Base-by-base conservation (phyloP, 2,329 filamentous ascomycete genomes). In the Fusarium dlaminii region DNA sequence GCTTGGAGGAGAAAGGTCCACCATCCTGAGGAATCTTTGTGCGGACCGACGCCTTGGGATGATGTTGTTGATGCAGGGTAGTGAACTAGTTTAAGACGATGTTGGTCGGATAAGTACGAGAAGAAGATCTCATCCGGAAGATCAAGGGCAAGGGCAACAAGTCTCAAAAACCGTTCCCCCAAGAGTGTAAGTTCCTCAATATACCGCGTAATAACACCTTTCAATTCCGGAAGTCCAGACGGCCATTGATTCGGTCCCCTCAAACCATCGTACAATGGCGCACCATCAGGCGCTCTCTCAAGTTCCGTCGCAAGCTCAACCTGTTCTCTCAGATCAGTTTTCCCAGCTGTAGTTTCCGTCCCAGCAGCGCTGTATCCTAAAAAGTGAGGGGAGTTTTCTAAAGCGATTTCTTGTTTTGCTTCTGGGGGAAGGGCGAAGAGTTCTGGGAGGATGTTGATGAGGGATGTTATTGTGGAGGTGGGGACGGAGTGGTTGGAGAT, bases 1-100 rank as follows among this genome's bases (percentile, higher is more conserved):
- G 89, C 87, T 77, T 92, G 90, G 3, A 90, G 85, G 8, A 92
- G 84, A 70, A 92, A 91, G 0, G 90, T 91, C 82, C 90, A 89
- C 88, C 89, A 91, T 8, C 89, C 89, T 0, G 88, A 90, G 0
- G 87, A 90, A 77, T 90, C 88, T 75, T 91, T 91, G 80, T 91
- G 89, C 2, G 90, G 86, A 0, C 89, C 90, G 3, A 91, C 89
- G 3, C 89, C 89, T 79, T 91, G 89, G 7, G 75, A 54, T 1
- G 51, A 55, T 6, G 68, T 62, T 17, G 39, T 11, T 3, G 66
- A 67, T 0, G 81, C 74, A 1, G 88, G 87, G 61, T 91, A 90
- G 60, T 85, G 86, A 6, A 90, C 83, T 5, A 91, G 81, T 74
- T 91, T 90, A 43, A 91, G 83, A 8, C 90, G 87, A 76, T 91